Conservation (phyloP, 305 asterid species). For the Solanum hybrid region DNA sequence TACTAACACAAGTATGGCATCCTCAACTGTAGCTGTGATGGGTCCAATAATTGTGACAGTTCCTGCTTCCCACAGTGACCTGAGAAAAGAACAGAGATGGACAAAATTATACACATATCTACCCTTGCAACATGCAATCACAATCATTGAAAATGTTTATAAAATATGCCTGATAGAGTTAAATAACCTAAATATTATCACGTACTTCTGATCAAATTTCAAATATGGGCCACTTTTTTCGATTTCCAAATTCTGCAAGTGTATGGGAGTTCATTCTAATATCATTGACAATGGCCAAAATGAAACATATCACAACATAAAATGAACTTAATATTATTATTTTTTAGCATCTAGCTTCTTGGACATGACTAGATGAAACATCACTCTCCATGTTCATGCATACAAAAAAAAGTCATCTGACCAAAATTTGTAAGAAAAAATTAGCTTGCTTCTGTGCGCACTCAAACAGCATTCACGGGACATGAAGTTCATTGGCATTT, state of each 20-base stretch:
- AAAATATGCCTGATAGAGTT: neutral
- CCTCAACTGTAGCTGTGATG: slow-evolving; percentile 79
- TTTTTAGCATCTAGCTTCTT: neutral
- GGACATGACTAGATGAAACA: neutral
- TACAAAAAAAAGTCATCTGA: neutral
- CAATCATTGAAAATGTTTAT: neutral
- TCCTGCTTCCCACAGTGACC: slow-evolving; percentile 79
- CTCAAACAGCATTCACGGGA: neutral
- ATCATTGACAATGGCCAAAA: neutral
- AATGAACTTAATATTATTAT: neutral
- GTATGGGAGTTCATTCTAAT: neutral
- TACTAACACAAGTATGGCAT: slow-evolving; percentile 78
- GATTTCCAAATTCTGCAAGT: neutral
- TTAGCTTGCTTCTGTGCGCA: neutral
- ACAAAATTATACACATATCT: neutral
- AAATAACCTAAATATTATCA: neutral
- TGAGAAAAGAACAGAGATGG: slow-evolving; percentile 21
- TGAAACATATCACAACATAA: neutral
- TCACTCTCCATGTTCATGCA: neutral
- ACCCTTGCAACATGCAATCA: neutral
- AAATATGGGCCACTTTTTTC: neutral
- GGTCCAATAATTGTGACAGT: slow-evolving; percentile 90
- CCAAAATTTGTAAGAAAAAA: neutral
- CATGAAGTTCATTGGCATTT: neutral
- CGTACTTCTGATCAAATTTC: neutral